These are phyloP conservation scores for Rauvolfia tetraphylla DNA, from an alignment of 257 asterid genomes.

Conservation along the genomic window DNA sequence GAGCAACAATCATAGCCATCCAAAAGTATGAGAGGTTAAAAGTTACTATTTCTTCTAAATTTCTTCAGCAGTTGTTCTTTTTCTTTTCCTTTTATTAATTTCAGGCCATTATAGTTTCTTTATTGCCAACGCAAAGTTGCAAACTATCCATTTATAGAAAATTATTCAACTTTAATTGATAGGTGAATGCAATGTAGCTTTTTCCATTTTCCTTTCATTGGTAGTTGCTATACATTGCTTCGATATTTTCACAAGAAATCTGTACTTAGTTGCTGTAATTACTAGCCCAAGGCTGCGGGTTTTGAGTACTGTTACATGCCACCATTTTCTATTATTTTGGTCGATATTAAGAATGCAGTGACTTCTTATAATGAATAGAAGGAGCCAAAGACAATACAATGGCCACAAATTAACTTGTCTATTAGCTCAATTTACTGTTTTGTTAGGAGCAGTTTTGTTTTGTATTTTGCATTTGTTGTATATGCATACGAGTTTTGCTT, in stretches of 20 bases:
- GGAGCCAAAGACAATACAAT: background rate
- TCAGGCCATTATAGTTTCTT: slow-evolving; percentile 10
- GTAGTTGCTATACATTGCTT: slow-evolving; percentile 9
- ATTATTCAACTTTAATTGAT: slow-evolving; percentile 5
- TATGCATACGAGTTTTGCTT: slow-evolving; percentile 12
- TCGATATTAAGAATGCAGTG: background rate
- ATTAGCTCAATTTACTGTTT: background rate
- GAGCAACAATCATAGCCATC: slow-evolving; percentile 6
- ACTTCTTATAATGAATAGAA: background rate
- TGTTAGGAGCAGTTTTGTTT: background rate
- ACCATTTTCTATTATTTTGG: no score
- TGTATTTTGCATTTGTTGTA: background rate
- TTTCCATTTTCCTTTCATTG: background rate
- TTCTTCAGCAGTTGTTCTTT: no score
- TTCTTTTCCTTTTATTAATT: background rate
- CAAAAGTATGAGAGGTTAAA: slow-evolving; percentile 14
- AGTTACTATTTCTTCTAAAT: background rate
- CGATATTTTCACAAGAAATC: slow-evolving; percentile 18
- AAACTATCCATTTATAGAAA: slow-evolving; percentile 11
- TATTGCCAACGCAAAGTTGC: background rate
- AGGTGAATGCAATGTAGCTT: background rate
- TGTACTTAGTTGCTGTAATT: slow-evolving; percentile 18
- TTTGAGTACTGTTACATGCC: no score
- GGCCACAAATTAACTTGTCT: background rate
- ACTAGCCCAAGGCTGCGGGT: slow-evolving; percentile 8